Evolutionary conservation across 2,329 filamentous ascomycete genomes (phyloP), one percentile per base, ranked within the genome.

Genomic region (Alternaria alternata): DNA sequence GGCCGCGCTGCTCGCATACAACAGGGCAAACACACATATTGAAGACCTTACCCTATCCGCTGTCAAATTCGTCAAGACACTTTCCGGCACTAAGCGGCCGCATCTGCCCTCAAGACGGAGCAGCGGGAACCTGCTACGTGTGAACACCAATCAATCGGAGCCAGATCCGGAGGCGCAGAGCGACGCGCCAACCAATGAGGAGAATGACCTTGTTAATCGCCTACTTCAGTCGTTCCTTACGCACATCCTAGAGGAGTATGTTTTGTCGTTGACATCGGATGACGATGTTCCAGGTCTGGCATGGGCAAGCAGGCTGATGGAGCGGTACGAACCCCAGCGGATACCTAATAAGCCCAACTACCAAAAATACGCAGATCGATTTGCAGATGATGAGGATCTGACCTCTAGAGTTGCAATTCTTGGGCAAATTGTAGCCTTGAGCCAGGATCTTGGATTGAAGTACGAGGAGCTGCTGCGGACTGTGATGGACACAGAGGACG

Each of bases 191-290:
- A 81, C 79, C 7, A 71, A 74, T 6, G 82, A 83, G 36, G 91
- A 94, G 74, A 81, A 80, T 2, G 85, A 83, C 8, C 81, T 93
- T 62, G 87, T 90, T 70, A 82, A 82, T 36, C 87, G 85, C 58
- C 81, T 94, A 16, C 79, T 94, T 24, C 89, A 92, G 71, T 88
- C 89, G 1, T 94, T 95, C 75, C 83, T 92, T n/a, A 92, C 90
- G 0, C 91, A 91, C 72, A 80, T 94, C 18, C 79, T 94, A 11
- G 91, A 94, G 73, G 86, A 89, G 46, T 94, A 92, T 66, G 84
- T 92, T 62, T 88, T 86, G n/a, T 80, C 80, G 7, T 65, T 85
- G 18, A 72, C 73, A 4, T 75, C 79, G 4, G 70, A 75, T 6
- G 80, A 82, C 22, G 82, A 84, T 68, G 78, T 83, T 5, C 81